Conservation (phyloP, 2,329 filamentous ascomycete species). For the Colletotrichum paranaense region DNA sequence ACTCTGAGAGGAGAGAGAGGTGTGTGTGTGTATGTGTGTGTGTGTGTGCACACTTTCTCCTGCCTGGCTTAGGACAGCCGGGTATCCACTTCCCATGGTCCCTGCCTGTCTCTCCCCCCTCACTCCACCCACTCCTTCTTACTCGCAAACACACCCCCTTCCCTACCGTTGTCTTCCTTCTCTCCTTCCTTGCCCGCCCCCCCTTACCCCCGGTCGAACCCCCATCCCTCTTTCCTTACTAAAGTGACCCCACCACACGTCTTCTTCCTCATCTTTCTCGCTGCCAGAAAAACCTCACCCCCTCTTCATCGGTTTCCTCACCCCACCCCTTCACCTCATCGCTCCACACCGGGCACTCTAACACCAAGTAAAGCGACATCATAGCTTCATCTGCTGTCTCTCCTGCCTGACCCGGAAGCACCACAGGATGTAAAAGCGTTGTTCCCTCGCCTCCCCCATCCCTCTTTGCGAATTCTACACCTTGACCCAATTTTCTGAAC, state of each 20-base stretch:
- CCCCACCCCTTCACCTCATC: constrained; percentile 16
- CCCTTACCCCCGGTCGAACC: constrained; percentile 1
- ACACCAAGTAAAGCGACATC: constrained; percentile 36
- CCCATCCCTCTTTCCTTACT: constrained; percentile 19
- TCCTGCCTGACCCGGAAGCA: constrained; percentile 34
- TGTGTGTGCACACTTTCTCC: not conserved
- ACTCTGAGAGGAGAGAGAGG: too few species aligned
- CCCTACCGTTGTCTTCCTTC: not conserved
- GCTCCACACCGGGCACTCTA: constrained; percentile 35
- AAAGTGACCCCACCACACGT: constrained; percentile 27
- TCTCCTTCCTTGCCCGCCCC: constrained; percentile 1
- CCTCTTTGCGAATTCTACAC: constrained; percentile 19
- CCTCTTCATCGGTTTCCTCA: not conserved
- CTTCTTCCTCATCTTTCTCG: constrained; percentile 15
- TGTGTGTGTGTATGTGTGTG: not conserved
- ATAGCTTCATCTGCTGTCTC: constrained; percentile 37
- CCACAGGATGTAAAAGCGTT: constrained; percentile 38
- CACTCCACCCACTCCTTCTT: not conserved
- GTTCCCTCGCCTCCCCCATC: constrained; percentile 37
- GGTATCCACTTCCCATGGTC: constrained; percentile 16
- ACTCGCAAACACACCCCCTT: not conserved
- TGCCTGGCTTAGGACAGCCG: constrained; percentile 1
- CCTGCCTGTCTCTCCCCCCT: constrained; percentile 1
- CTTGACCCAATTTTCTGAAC: constrained; percentile 32
- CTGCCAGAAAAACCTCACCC: not conserved